Base-by-base conservation (phyloP, 306 rosid genomes). In the Glycine tomentella region DNA sequence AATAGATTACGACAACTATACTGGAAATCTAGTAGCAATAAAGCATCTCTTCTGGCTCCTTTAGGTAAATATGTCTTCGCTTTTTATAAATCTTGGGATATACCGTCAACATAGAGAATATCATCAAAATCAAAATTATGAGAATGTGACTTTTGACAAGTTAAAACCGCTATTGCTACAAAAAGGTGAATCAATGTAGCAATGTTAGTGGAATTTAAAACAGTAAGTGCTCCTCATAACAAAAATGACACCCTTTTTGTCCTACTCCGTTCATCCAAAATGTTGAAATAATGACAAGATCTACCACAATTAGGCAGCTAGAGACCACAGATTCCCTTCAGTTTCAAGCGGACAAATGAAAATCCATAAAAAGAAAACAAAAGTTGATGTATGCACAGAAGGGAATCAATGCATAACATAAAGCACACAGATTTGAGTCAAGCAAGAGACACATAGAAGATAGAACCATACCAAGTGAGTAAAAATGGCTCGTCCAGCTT, bases 401-500 rank as follows among this genome's bases (percentile, higher is more conserved):
- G 6, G 12, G 33, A 80, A 50, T 9, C 33, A 49, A 49, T 46
- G 49, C 49, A 44, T 70, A 69, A 45, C 69, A 46, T 11, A 34
- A 64, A 81, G 50, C 31, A 45, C 45, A 81, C 31, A 25, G 31
- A 25, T 25, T 25, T 25, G 31, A 25, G 31, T 25, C 31, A 25
- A 25, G 31, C 31, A 25, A 25, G 31, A 25, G 31, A 25, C 31
- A n/a, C 33, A 45, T 59, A 33, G 17, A n/a, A 75, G 20, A 25
- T 34, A 38, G 44, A 38, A 72, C 51, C 91, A 81, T 73, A 93
- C 99, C 98, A 94, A 45, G 98, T 94, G 15, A 94, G 85, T 50
- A 94, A 81, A 83, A 92, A 92, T 58, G 98, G 97, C 74, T 94
- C 91, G 61, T 92, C 96, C n/a, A 94, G 88, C 91, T 89, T 92